Conservation (phyloP, 176 grass and related monocot species). For the Carex myosuroides region DNA sequence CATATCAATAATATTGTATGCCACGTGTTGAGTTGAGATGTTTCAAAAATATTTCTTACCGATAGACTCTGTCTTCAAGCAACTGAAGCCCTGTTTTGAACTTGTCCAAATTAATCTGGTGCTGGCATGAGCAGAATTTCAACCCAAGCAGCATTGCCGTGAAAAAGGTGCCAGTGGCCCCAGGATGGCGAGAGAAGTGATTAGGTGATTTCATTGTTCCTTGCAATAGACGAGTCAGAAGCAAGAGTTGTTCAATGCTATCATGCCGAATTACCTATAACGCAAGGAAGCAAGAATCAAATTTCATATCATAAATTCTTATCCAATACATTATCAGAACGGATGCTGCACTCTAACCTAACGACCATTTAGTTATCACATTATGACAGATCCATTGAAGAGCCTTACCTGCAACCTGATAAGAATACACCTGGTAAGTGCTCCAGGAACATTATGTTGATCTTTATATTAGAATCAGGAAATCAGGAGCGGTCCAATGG, state of each 20-base stretch:
- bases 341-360: neutral
- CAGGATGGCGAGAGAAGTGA: conserved; percentile 94
- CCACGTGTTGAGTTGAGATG: conserved; percentile 13
- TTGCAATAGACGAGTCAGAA: conserved; percentile 89
- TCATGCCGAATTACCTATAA: conserved; percentile 88
- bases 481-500: too few relatives aligned
- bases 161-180: conserved; percentile 89
- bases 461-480: too few relatives aligned
- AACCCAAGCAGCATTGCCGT: conserved; percentile 89
- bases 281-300: neutral
- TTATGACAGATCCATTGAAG: neutral
- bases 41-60: conserved; percentile 42
- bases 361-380: neutral
- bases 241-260: conserved; percentile 94
- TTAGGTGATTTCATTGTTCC: conserved; percentile 89
- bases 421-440: neutral
- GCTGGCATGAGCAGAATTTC: conserved; percentile 93
- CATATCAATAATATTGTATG: conserved; percentile 8
- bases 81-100: conserved; percentile 89
- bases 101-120: conserved; percentile 69
- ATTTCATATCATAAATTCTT: neutral
- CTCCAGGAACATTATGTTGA: neutral
- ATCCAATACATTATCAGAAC: neutral
- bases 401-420: neutral
- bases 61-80: conserved; percentile 89